Base-by-base conservation (phyloP, 148 eudicot species). In the Dianthus caryophyllus region DNA sequence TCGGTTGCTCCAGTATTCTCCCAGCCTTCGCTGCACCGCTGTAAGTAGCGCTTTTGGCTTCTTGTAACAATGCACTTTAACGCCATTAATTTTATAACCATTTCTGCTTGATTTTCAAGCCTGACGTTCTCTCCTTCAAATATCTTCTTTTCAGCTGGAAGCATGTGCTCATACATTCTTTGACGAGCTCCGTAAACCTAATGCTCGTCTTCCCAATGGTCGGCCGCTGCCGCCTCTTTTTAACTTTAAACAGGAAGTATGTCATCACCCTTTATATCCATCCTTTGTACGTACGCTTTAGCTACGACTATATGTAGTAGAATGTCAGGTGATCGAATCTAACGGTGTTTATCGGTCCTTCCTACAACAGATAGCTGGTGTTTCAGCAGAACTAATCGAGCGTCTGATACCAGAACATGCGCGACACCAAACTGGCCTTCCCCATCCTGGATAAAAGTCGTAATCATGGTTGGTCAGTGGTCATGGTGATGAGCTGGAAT, bases 151-250 rank as follows among this genome's bases (percentile, higher is more conserved):
- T 70, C 85, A 93, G 98, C 75, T 93, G 76, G 98, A 93, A 82
- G 98, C 98, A 33, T 89, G 94, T 76, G 77, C 89, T 17, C 98
- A 89, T 83, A 77, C 88, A 55, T 89, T 93, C 95, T 93, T 93
- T 75, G 95, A 93, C 72, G 98, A 93, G 71, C 89, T 93, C 61
- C 87, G 96, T 55, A 91, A 87, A 47, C 94, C 95, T 57, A 89
- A 89, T 84, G 87, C 88, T 31, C 98, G 90, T 57, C 91, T 93
- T 53, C 95, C 96, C 17, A 93, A 93, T 78, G 95, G 96, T 38
- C 88, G 92, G 50, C 85, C 91, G 12, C 80, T 93, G 71, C 96
- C 98, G 11, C 90, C 88, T 6, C 88, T 93, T 60, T 89, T 93
- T 84, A 89, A 89, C 89, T 93, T 93, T 52, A 87, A 87, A 67